phyloP scores from a whole-genome alignment of 192 early-diverging fungal species.

The Dissophora ornata region DNA sequence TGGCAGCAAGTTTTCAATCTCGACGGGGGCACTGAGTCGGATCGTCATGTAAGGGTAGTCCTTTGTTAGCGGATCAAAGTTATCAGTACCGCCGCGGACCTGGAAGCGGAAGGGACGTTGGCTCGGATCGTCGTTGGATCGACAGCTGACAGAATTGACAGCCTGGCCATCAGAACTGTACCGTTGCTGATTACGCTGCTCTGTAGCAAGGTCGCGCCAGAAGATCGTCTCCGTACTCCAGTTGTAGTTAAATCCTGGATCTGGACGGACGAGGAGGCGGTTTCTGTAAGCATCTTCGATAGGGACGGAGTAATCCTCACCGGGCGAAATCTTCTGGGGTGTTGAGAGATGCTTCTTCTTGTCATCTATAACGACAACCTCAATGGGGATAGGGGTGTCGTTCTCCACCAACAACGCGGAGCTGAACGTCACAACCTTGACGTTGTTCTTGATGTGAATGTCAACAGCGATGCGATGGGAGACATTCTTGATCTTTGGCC shows the following conservation, averaged over 20 bases:
- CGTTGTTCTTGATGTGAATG: constrained; percentile 84
- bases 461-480: constrained; percentile 89
- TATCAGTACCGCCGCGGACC: constrained; percentile 66
- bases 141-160: constrained; percentile 56
- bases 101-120: constrained; percentile 79
- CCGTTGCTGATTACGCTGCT: constrained; percentile 27
- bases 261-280: constrained; percentile 82
- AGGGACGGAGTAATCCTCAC: constrained; percentile 86
- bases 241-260: constrained; percentile 86
- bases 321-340: constrained; percentile 73
- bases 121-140: constrained; percentile 50
- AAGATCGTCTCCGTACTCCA: constrained; percentile 85
- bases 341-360: constrained; percentile 65
- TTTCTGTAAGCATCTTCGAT: constrained; percentile 87
- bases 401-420: constrained; percentile 88
- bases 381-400: constrained; percentile 78
- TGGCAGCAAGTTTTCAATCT: constrained; percentile 96
- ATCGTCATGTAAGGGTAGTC: constrained; percentile 85
- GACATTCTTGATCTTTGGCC: constrained; percentile 83
- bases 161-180: constrained; percentile 27
- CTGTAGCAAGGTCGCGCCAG: constrained; percentile 83
- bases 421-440: constrained; percentile 93
- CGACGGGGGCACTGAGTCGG: constrained; percentile 79
- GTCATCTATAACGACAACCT: constrained; percentile 81
- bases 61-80: constrained; percentile 59